phyloP scores from a whole-genome alignment of 306 rosid genomes.

The Prunus padus region DNA sequence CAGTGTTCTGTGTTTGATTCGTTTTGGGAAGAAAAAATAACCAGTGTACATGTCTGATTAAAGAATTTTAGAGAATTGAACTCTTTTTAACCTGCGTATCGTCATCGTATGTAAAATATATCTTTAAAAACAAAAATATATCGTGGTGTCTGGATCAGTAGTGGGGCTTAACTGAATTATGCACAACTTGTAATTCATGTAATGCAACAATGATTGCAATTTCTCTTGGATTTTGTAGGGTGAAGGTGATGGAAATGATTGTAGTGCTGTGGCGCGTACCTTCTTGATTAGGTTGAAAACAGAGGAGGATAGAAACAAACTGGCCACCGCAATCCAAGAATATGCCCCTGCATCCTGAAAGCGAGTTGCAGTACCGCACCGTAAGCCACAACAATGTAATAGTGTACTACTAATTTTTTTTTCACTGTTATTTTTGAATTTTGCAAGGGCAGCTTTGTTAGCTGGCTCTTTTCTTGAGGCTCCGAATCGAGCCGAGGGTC shows the following conservation, averaged over 20 bases:
- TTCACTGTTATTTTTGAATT: slow-evolving; percentile 10
- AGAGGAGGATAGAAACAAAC: slow-evolving; percentile 76
- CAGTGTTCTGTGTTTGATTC: not conserved
- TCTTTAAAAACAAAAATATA: not conserved
- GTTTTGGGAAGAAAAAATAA: too few relatives aligned
- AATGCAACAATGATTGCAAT: not conserved
- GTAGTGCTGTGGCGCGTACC: slow-evolving; percentile 68
- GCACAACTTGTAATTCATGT: not conserved
- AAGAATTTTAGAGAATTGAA: not conserved
- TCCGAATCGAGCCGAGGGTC: slow-evolving; percentile 6
- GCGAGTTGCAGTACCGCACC: slow-evolving; percentile 20
- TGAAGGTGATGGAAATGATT: slow-evolving; percentile 50
- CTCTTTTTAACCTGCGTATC: too few relatives aligned
- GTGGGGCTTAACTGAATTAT: not conserved
- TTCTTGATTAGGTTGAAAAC: slow-evolving; percentile 84
- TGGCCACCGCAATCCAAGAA: slow-evolving; percentile 80
- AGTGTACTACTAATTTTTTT: slow-evolving; percentile 20
- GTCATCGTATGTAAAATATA: not conserved
- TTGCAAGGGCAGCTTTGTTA: slow-evolving; percentile 11
- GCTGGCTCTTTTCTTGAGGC: slow-evolving; percentile 16
- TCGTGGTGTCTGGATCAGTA: not conserved
- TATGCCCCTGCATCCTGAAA: slow-evolving; percentile 72
- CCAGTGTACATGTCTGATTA: not conserved
- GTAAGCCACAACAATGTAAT: slow-evolving; percentile 29
- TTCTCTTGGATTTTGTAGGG: slow-evolving; percentile 45